Conservation (phyloP, 305 asterid genomes). For the Solanum hybrid region DNA sequence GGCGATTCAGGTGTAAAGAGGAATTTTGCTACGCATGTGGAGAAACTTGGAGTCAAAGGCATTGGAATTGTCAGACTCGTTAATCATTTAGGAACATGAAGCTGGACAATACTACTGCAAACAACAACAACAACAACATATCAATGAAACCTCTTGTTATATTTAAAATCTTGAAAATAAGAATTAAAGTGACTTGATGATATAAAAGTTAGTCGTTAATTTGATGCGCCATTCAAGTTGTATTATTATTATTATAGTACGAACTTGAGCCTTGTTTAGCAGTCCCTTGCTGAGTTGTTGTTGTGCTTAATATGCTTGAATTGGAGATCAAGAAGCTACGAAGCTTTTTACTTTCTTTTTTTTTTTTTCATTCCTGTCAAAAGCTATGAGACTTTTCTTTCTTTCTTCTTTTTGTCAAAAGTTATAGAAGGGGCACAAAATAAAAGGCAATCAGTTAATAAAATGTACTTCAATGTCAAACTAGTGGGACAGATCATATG, state of each 20-base stretch:
- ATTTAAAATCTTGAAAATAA: not conserved
- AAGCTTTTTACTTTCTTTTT: not conserved
- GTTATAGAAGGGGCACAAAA: not conserved
- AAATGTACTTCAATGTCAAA: not conserved
- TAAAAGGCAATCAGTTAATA: not conserved
- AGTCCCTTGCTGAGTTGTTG: not conserved
- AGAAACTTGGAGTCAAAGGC: slow-evolving; percentile 16
- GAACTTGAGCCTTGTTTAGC: not conserved
- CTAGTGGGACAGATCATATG: not conserved
- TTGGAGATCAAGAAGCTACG: not conserved
- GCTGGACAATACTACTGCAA: not conserved
- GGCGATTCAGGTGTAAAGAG: slow-evolving; percentile 27
- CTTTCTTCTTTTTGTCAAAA: not conserved
- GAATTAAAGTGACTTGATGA: not conserved
- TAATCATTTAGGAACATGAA: not conserved
- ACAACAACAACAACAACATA: no score
- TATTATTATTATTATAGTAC: no score
- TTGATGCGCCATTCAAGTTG: not conserved
- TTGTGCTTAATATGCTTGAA: not conserved
- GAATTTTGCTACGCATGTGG: slow-evolving; percentile 44
- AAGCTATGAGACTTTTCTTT: not conserved
- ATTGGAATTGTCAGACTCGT: slow-evolving; percentile 21
- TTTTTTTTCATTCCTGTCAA: not conserved
- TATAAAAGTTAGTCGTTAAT: not conserved
- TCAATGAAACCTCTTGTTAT: not conserved